Conservation (phyloP, 2,329 filamentous ascomycete species). For the Apiospora aurea region DNA sequence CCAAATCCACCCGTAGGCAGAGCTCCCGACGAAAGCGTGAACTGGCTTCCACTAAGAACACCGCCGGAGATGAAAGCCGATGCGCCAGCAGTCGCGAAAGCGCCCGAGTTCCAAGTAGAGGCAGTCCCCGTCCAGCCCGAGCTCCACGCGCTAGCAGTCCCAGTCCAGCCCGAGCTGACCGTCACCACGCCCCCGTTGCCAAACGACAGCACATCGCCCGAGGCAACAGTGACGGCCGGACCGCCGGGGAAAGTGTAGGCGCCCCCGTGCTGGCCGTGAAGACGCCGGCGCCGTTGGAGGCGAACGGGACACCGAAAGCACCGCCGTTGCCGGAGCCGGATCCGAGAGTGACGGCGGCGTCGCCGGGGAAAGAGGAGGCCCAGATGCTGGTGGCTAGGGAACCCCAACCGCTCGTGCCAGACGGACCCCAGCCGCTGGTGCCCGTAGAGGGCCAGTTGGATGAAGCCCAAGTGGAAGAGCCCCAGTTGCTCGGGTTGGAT, state of each 20-base stretch:
- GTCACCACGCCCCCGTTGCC: neutral
- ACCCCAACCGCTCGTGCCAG: neutral
- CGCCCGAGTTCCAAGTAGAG: neutral
- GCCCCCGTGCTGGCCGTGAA: neutral
- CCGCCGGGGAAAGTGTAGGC: neutral
- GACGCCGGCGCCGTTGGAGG: neutral
- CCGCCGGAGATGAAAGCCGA: neutral
- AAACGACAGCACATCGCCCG: neutral
- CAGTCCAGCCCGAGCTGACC: conserved; percentile 3
- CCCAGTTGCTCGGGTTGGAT: neutral
- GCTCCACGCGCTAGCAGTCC: neutral
- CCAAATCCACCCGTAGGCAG: neutral
- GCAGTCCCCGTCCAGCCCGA: neutral
- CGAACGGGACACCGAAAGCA: neutral
- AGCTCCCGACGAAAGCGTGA: neutral
- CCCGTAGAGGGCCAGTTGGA: neutral
- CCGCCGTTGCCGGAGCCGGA: neutral
- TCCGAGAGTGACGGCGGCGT: neutral
- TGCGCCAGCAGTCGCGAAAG: neutral
- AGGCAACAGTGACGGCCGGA: neutral
- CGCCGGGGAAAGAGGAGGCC: neutral
- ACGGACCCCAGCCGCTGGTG: neutral
- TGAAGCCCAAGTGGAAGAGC: neutral
- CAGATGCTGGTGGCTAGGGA: neutral
- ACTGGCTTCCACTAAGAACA: neutral